Evolutionary conservation across 306 rosid species (phyloP), one percentile per base, ranked within the genome.

Genomic region (Corylus heterophylla): DNA sequence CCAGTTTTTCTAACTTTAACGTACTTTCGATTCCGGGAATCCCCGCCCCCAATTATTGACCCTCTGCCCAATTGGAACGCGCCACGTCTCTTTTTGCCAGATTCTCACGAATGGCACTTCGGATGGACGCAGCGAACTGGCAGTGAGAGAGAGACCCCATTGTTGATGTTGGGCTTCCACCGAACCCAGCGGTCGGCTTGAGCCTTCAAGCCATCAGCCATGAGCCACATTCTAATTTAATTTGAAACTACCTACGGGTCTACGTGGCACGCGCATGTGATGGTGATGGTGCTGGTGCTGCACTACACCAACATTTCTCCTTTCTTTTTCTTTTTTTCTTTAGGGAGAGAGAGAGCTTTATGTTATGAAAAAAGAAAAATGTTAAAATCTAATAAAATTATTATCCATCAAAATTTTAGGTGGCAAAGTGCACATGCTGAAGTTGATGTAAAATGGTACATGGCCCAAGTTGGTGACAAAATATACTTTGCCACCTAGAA

Each of bases 91-190:
- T 0, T 8, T 25, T 48, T 8, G 8, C 13, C 16, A 6, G 84
- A 74, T 29, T 75, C 76, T 4, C 8, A 20, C 72, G 35, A 69
- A 69, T 48, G 5, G 45, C 62, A 74, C 67, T 56, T 5, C 35
- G 12, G 51, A 13, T 35, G 78, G 29, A 54, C 50, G 81, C 80
- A 75, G 73, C 76, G 47, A 81, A 68, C 49, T 54, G 76, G 76
- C 76, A 11, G 54, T 48, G 76, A 35, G 37, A 31, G 71, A 10
- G 8, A 59, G 66, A 25, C 31, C 67, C 18, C 8, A 18, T 6
- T 31, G 35, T 31, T 31, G 35, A 31, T 31, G 7, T 61, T 61
- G 42, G 42, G 68, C 68, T 61, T 61, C 20, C 5, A 13, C 58
- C 22, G 22, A 54, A 14, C 52, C 20, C 58, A 62, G 68, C 68